These are phyloP conservation scores for Passiflora organensis DNA, from an alignment of 345 rosid species.

Conservation along the genomic window DNA sequence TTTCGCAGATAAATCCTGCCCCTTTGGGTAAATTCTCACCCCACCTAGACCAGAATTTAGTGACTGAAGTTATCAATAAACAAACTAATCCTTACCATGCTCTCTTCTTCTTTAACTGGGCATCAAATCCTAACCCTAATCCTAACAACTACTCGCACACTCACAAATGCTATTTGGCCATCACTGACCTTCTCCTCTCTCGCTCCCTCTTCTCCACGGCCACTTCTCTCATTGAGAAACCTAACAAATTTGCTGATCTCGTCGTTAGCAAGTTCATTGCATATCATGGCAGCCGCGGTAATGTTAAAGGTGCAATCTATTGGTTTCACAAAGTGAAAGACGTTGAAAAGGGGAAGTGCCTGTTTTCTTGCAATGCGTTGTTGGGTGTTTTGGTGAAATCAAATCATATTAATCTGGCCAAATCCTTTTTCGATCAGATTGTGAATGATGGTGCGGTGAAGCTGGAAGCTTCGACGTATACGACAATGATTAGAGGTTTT, in stretches of 20 bases:
- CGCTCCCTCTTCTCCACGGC: conserved; percentile 28
- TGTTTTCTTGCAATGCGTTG: conserved; percentile 32
- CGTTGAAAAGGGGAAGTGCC: conserved; percentile 17
- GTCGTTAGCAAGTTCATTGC: conserved; percentile 27
- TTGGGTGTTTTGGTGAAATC: conserved; percentile 29
- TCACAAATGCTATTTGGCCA: conserved; percentile 27
- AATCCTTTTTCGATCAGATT: conserved; percentile 23
- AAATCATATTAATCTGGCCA: conserved; percentile 18
- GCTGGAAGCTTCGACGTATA: conserved; percentile 35
- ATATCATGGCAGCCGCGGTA: conserved; percentile 26
- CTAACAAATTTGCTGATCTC: conserved; percentile 28
- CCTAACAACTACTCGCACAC: conserved; percentile 24
- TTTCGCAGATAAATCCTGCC: conserved; percentile 7
- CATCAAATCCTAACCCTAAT: neutral
- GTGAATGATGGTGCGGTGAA: conserved; percentile 13
- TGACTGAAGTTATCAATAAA: neutral
- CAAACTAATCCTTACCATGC: neutral
- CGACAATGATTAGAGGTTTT: conserved; percentile 32
- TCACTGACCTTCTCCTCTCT: conserved; percentile 27
- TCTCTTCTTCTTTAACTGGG: conserved; percentile 1
- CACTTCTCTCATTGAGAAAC: conserved; percentile 19
- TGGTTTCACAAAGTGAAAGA: conserved; percentile 31
- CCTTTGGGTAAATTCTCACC: conserved; percentile 12
- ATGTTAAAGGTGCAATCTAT: conserved; percentile 29
- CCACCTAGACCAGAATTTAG: neutral